These are phyloP conservation scores for Meyerozyma carpophila DNA, from an alignment of 1,139 yeast genomes.

Conservation along the genomic window DNA sequence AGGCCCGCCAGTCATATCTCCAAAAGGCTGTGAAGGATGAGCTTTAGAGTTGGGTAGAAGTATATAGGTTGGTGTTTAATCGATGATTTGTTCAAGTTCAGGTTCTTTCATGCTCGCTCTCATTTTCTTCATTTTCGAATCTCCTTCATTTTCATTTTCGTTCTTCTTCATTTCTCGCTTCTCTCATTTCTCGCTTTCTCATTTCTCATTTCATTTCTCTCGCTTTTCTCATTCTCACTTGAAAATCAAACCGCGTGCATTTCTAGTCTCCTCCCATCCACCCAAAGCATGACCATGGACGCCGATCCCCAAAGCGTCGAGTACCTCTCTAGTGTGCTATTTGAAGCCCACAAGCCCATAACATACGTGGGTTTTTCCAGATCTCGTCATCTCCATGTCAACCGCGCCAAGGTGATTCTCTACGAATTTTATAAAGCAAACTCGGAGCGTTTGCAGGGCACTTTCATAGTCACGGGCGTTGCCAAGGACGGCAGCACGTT, in stretches of 20 bases:
- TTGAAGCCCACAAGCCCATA: constrained; percentile 20
- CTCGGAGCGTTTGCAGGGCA: constrained; percentile 25
- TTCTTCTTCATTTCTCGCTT: too few relatives aligned
- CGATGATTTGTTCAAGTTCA: neutral
- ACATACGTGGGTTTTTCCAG: constrained; percentile 28
- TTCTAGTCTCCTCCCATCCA: neutral
- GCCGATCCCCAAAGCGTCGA: constrained; percentile 24
- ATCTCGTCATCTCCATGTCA: constrained; percentile 21
- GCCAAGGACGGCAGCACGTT: constrained; percentile 7
- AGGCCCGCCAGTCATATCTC: constrained; percentile 20
- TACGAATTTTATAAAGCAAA: constrained; percentile 29
- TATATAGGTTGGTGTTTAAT: neutral
- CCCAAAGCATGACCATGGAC: constrained; percentile 31
- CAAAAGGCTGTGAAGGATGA: constrained; percentile 13
- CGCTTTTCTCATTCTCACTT: neutral
- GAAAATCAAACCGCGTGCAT: neutral
- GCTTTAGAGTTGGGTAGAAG: constrained; percentile 5
- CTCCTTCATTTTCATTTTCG: too few relatives aligned
- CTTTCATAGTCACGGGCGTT: constrained; percentile 30
- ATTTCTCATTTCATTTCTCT: neutral
- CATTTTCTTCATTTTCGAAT: too few relatives aligned
- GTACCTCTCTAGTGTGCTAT: constrained; percentile 22
- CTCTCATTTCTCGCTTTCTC: too few relatives aligned
- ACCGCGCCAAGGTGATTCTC: constrained; percentile 25
- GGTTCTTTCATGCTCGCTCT: neutral